Base-by-base conservation (phyloP, 2,329 filamentous ascomycete genomes). In the Septoria petroselini region DNA sequence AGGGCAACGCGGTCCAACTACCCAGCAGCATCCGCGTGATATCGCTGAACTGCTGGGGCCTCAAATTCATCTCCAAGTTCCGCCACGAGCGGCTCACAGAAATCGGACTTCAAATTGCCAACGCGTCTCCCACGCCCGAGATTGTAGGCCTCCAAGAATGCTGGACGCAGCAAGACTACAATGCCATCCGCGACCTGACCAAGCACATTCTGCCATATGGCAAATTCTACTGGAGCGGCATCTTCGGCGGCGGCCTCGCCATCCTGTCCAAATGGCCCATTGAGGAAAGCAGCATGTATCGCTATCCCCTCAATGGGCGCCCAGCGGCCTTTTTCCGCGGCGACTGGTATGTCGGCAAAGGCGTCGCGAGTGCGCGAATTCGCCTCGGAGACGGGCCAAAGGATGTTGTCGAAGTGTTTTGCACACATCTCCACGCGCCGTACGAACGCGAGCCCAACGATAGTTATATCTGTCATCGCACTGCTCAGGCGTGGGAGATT, bases 291-390 rank as follows among this genome's bases (percentile, higher is more conserved):
- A 83, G 79, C 63, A 95, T 97, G 89, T 78, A 82, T 59, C 78
- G 77, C 3, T 98, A 96, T 67, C 83, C 89, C n/a, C 78, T 98
- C 45, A 96, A 95, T 68, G 93, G 93, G 14, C 81, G 91, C 14
- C 93, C 93, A 4, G 91, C 90, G 7, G 91, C 91, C 3, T 95
- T 97, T 71, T 96, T 86, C 72, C 79, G 91, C 53, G 93, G 93
- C 8, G 91, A 97, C 69, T 97, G 91, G 89, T 97, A 84, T 65
- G 91, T 96, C 7, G 93, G 93, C 0, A 97, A 97, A 68, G 93
- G 93, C 12, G 83, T 97, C 34, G 93, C 91, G 5, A 86, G 81
- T 64, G 91, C 91, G 2, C 80, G 80, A 55, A 85, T 97, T 59
- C 76, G 86, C 3, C 84, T 86, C 58, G 88, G 88, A 0, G 73